Conservation (phyloP, 2,329 filamentous ascomycete species). For the Xylaria polymorpha region DNA sequence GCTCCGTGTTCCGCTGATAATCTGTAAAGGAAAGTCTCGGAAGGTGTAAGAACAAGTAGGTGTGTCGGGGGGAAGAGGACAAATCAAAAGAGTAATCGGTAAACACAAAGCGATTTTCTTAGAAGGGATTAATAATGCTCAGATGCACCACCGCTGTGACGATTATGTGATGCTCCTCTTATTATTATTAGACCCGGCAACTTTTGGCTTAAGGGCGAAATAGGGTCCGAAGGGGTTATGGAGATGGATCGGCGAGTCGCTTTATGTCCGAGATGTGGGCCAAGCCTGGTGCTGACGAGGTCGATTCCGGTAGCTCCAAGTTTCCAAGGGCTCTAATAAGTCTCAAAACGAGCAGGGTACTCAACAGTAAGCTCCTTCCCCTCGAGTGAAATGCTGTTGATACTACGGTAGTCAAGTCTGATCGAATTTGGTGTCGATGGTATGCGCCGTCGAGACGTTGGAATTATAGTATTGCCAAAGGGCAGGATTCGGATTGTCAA, state of each 20-base stretch:
- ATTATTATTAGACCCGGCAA: constrained; percentile 46
- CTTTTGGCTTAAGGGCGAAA: constrained; percentile 46
- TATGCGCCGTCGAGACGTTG: constrained; percentile 10
- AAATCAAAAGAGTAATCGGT: constrained; percentile 41
- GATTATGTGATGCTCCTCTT: constrained; percentile 51
- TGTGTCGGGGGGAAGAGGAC: constrained; percentile 17
- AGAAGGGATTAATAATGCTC: constrained; percentile 51
- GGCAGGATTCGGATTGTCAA: neutral
- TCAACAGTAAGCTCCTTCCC: constrained; percentile 39
- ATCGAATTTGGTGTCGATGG: constrained; percentile 15
- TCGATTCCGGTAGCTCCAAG: constrained; percentile 46
- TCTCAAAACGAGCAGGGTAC: constrained; percentile 40
- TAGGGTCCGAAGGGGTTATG: constrained; percentile 42
- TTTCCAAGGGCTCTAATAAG: constrained; percentile 38
- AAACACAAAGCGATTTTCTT: constrained; percentile 43
- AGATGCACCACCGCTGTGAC: constrained; percentile 46
- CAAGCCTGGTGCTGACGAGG: constrained; percentile 44
- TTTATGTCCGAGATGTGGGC: constrained; percentile 50
- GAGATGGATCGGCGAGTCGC: constrained; percentile 47
- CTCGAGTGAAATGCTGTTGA: constrained; percentile 34
- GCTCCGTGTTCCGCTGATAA: constrained; percentile 13
- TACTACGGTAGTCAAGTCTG: constrained; percentile 27
- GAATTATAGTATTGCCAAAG: neutral
- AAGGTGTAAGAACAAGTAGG: constrained; percentile 23
- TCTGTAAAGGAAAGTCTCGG: constrained; percentile 23